Evolutionary conservation across 345 rosid species (phyloP).

Genomic region (Camelina laxa): DNA sequence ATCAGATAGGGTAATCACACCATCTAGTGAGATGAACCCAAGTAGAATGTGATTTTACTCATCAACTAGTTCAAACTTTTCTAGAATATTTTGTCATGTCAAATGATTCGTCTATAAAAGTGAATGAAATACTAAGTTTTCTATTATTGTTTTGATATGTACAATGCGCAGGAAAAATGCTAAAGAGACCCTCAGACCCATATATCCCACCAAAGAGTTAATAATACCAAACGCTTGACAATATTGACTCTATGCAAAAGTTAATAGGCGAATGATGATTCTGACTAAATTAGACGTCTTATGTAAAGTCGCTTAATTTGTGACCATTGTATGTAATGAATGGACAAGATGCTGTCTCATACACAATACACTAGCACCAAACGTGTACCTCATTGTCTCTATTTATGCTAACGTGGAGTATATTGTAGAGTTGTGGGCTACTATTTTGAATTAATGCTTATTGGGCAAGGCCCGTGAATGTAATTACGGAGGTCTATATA

Average conservation of each 20-base stretch:
- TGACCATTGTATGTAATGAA: neutral
- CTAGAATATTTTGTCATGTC: too few species aligned
- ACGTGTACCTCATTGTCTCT: neutral
- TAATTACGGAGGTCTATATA: neutral
- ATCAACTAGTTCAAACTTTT: too few species aligned
- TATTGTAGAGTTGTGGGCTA: neutral
- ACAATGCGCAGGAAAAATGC: neutral
- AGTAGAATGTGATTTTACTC: too few species aligned
- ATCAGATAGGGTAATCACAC: too few species aligned
- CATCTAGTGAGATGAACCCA: too few species aligned
- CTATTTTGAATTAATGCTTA: neutral
- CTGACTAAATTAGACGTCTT: slow-evolving; percentile 22
- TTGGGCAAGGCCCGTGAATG: neutral
- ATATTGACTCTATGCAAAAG: slow-evolving; percentile 39
- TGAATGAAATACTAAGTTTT: too few species aligned
- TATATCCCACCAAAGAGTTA: slow-evolving; percentile 24
- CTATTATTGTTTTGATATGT: too few species aligned
- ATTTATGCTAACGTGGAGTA: neutral
- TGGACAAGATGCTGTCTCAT: neutral
- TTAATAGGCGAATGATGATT: slow-evolving; percentile 26
- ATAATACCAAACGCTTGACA: slow-evolving; percentile 34
- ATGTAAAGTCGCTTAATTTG: slow-evolving; percentile 28
- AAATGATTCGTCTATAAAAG: too few species aligned
- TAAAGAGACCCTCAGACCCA: neutral
- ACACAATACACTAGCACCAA: neutral